Conservation (phyloP, 2,329 filamentous ascomycete genomes). For the Torrubiella hemipterigena region DNA sequence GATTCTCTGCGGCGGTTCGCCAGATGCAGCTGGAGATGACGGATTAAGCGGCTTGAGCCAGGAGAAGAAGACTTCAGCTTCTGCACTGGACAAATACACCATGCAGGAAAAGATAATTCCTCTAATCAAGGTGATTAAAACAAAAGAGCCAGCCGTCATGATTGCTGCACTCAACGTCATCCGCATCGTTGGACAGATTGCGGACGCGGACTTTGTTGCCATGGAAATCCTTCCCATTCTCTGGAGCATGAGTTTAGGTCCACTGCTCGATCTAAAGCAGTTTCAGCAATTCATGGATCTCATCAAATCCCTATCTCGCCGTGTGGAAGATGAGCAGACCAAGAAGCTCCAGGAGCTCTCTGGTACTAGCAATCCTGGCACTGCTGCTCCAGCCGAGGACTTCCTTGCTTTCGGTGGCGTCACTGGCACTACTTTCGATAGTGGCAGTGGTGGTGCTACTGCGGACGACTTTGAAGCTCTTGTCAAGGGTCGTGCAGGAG, state of each 20-base stretch:
- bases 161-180: conserved; percentile 82
- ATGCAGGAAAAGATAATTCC: conserved; percentile 97
- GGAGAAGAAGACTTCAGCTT: conserved; percentile 50
- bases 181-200: conserved; percentile 66
- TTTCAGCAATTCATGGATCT: conserved; percentile 85
- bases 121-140: conserved; percentile 84
- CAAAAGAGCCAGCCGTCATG: conserved; percentile 96
- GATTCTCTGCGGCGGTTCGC: conserved; percentile 71
- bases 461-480: conserved; percentile 78
- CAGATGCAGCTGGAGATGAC: conserved; percentile 42
- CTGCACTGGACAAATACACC: conserved; percentile 90
- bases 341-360: conserved; percentile 79
- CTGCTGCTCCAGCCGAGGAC: conserved; percentile 44
- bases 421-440: conserved; percentile 47
- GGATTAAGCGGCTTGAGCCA: conserved; percentile 62
- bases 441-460: conserved; percentile 35
- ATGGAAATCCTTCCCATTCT: conserved; percentile 82
- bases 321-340: conserved; percentile 80
- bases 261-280: conserved; percentile 73
- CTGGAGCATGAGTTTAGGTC: conserved; percentile 86
- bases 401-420: conserved; percentile 59
- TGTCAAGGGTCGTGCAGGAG: conserved; percentile 54
- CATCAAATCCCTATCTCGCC: conserved; percentile 66
- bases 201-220: conserved; percentile 83
- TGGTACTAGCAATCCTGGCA: conserved; percentile 39